Conservation (phyloP, 257 asterid genomes). For the Fraxinus excelsior region DNA sequence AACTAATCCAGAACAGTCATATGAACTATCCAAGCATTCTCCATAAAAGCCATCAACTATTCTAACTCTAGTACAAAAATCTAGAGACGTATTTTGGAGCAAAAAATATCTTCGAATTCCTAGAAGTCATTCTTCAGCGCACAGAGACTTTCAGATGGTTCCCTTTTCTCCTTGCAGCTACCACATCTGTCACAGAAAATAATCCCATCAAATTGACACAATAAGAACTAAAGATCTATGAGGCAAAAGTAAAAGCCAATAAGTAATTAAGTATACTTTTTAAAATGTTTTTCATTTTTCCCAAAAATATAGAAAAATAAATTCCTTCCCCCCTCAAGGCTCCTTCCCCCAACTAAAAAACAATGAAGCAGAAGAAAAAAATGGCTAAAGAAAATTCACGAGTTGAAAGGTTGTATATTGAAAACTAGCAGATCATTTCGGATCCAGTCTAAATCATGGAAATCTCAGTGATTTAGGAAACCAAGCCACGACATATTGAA, state of each 20-base stretch:
- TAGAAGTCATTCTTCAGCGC: conserved; percentile 29
- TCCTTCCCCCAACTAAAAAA: not conserved
- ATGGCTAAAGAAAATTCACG: not conserved
- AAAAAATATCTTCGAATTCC: conserved; percentile 13
- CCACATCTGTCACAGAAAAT: conserved; percentile 25
- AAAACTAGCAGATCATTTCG: not conserved
- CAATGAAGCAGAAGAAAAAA: not conserved
- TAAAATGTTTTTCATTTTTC: not conserved
- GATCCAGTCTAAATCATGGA: not conserved
- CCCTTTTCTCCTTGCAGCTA: conserved; percentile 37
- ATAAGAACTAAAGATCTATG: conserved; percentile 7
- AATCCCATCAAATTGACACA: conserved; percentile 34
- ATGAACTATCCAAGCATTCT: not conserved
- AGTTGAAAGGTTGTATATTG: not conserved
- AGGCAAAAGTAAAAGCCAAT: not conserved
- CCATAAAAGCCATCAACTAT: not conserved
- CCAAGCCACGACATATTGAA: not conserved
- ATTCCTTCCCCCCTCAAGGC: not conserved
- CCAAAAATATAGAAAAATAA: not conserved
- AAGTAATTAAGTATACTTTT: not conserved
- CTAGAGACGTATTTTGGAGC: not conserved
- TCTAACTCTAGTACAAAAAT: not conserved
- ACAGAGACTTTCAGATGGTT: conserved; percentile 29
- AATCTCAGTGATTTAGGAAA: not conserved
- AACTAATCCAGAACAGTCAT: not conserved